A percentile compares a stretch with the other conserved stretches of the same genome.
These are phyloP conservation scores for Rugonectria rugulosa DNA, from an alignment of 2,329 filamentous ascomycete species.

Conservation along the genomic window DNA sequence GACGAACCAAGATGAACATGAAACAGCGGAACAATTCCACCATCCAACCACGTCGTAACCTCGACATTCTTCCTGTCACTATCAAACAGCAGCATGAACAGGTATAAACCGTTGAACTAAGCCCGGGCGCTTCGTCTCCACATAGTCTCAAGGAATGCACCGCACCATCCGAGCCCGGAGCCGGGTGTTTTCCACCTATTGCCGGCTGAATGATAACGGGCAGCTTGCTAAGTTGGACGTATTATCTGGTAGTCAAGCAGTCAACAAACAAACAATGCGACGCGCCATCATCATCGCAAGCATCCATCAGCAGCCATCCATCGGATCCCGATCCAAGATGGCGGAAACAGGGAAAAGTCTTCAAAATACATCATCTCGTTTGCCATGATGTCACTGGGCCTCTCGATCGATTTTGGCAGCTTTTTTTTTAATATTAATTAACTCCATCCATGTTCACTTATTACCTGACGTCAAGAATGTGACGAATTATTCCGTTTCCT, in stretches of 20 bases:
- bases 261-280: background rate
- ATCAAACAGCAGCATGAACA: background rate
- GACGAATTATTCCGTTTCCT: slow-evolving; percentile 11
- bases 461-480: too few relatives aligned
- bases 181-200: too few relatives aligned
- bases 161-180: too few relatives aligned
- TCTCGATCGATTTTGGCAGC: slow-evolving; percentile 7
- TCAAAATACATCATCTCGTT: background rate
- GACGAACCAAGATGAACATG: background rate
- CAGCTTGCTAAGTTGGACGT: too few relatives aligned
- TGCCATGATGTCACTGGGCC: slow-evolving; percentile 7
- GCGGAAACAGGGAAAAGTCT: background rate
- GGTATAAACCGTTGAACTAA: slow-evolving; percentile 15
- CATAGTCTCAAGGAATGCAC: background rate
- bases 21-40: background rate
- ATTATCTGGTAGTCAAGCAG: background rate
- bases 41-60: background rate
- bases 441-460: too few relatives aligned
- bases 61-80: background rate
- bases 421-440: slow-evolving; percentile 4
- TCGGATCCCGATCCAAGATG: background rate
- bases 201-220: too few relatives aligned
- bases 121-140: slow-evolving; percentile 9
- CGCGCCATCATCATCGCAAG: background rate
- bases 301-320: background rate